These are phyloP conservation scores for Ogataea sp. DNA, from an alignment of 805 yeast species.

Conservation along the genomic window DNA sequence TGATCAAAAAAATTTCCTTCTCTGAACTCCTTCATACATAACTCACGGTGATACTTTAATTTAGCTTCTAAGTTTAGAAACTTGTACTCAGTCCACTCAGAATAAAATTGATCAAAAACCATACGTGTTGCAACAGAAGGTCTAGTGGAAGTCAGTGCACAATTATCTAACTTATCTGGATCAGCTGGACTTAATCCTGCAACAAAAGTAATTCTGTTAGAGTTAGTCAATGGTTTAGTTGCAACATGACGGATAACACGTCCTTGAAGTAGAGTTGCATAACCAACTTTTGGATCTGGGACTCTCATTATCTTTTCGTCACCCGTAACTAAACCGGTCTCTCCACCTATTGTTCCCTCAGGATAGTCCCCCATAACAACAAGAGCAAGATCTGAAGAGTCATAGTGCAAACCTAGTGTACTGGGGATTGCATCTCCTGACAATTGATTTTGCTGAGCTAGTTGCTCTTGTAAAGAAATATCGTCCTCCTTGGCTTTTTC, in stretches of 20 bases:
- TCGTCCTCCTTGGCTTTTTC: slow-evolving; percentile 6
- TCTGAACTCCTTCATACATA: slow-evolving; percentile 9
- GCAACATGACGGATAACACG: slow-evolving; percentile 40
- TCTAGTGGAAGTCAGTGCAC: slow-evolving; percentile 25
- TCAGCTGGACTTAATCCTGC: slow-evolving; percentile 23
- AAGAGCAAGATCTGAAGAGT: slow-evolving; percentile 40
- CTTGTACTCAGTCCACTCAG: slow-evolving; percentile 27
- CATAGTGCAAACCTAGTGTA: slow-evolving; percentile 39
- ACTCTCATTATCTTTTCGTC: slow-evolving; percentile 20
- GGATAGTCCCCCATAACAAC: slow-evolving; percentile 43
- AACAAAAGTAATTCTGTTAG: slow-evolving; percentile 27
- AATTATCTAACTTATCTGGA: slow-evolving; percentile 21
- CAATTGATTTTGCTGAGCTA: slow-evolving; percentile 8
- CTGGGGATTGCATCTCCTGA: slow-evolving; percentile 33
- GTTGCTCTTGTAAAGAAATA: slow-evolving; percentile 1
- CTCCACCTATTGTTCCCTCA: slow-evolving; percentile 40
- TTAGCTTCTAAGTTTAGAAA: slow-evolving; percentile 21
- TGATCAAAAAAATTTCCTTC: slow-evolving; percentile 23
- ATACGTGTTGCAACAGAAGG: slow-evolving; percentile 28
- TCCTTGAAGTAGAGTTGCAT: slow-evolving; percentile 39
- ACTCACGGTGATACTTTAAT: slow-evolving; percentile 12
- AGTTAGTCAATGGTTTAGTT: slow-evolving; percentile 32
- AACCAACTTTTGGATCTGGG: slow-evolving; percentile 35
- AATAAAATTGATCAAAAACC: slow-evolving; percentile 23
- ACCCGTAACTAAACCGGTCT: slow-evolving; percentile 40